Conservation (phyloP, 1,284 basidiomycete genomes). For the Heliocybe sulcata region DNA sequence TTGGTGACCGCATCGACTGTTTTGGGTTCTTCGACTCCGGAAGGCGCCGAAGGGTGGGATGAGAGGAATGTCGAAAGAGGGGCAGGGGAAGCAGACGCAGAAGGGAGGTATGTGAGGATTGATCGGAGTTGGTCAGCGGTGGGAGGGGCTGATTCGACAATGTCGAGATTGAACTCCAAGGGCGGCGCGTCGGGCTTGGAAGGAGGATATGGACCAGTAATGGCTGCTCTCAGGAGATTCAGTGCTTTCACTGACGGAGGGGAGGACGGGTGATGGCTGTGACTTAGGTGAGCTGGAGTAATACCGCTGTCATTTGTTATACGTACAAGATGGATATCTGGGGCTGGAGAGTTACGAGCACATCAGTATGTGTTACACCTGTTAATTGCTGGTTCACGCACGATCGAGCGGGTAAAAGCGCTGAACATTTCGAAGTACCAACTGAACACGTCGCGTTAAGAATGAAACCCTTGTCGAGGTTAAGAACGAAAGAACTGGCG, state of each 20-base stretch:
- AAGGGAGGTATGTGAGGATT: constrained; percentile 55
- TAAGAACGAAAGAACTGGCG: not conserved
- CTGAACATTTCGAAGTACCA: not conserved
- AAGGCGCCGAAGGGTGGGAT: constrained; percentile 43
- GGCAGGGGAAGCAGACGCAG: constrained; percentile 16
- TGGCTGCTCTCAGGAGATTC: constrained; percentile 45
- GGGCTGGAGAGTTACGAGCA: constrained; percentile 28
- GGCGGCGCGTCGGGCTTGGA: constrained; percentile 29
- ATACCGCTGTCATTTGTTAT: not conserved
- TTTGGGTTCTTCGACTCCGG: constrained; percentile 29
- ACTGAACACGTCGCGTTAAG: not conserved
- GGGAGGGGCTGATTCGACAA: constrained; percentile 56
- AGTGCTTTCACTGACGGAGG: constrained; percentile 57
- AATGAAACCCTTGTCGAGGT: not conserved
- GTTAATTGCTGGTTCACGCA: not conserved
- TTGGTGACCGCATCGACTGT: constrained; percentile 37
- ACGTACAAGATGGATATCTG: constrained; percentile 63
- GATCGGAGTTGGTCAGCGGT: constrained; percentile 60
- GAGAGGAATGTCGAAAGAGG: constrained; percentile 39
- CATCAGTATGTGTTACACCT: not conserved
- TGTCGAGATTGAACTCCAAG: constrained; percentile 62
- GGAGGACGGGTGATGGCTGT: constrained; percentile 57
- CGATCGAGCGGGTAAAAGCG: not conserved
- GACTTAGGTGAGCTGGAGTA: not conserved
- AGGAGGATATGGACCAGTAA: constrained; percentile 55